Conservation (phyloP, 2,329 filamentous ascomycete genomes). For the Microdochium paspali region DNA sequence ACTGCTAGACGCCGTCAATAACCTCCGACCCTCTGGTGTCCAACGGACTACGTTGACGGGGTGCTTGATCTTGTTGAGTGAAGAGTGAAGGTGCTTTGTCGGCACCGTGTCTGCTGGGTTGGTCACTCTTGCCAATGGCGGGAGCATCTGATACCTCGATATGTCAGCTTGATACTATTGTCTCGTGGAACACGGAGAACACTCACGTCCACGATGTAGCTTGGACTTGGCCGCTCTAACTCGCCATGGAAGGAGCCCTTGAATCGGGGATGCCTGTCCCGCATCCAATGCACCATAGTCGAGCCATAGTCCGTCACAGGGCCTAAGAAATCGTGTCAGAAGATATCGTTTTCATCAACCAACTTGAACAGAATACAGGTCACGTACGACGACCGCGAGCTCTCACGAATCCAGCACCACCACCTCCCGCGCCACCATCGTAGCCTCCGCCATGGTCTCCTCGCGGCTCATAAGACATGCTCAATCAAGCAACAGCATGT, state of each 20-base stretch:
- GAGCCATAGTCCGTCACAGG: slow-evolving; percentile 91
- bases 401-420: slow-evolving; percentile 31
- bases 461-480: slow-evolving; percentile 46
- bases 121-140: slow-evolving; percentile 65
- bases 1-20: slow-evolving; percentile 90
- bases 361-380: slow-evolving; percentile 1
- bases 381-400: slow-evolving; percentile 43
- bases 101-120: slow-evolving; percentile 80
- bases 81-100: slow-evolving; percentile 94
- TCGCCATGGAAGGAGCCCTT: slow-evolving; percentile 64
- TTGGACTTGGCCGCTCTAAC: slow-evolving; percentile 73
- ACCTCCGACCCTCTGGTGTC: slow-evolving; percentile 88
- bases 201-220: slow-evolving; percentile 77
- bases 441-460: slow-evolving; percentile 32
- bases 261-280: slow-evolving; percentile 68
- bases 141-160: slow-evolving; percentile 58
- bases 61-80: slow-evolving; percentile 95
- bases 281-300: slow-evolving; percentile 86
- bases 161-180: neutral
- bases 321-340: slow-evolving; percentile 37
- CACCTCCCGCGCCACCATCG: slow-evolving; percentile 26
- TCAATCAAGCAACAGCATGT: slow-evolving; percentile 8
- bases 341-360: slow-evolving; percentile 5
- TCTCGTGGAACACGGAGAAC: neutral
- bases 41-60: slow-evolving; percentile 95